Evolutionary conservation across 768 basidiomycete genomes (phyloP), one percentile per base, ranked within the genome.

Genomic region (Neoboletus subvelutipes): DNA sequence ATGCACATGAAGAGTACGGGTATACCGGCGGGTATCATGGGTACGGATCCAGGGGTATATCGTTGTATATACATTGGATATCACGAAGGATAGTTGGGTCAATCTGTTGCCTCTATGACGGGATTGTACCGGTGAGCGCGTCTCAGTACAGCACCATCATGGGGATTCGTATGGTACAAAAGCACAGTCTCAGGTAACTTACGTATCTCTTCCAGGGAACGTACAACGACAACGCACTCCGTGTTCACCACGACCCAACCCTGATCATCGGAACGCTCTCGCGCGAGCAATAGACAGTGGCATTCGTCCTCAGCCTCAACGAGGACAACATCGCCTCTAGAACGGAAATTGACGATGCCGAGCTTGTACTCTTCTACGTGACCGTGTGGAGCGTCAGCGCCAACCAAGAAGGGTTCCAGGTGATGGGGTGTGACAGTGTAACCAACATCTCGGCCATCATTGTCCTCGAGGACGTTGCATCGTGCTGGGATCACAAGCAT

Each of bases 161-260:
- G n/a, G n/a, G 46, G 33, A 28, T 33, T 57, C 36, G 47, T 33
- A 39, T 59, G 52, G 28, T 45, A 54, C 37, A 60, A 40, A 26
- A 49, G 46, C 24, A 60, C 58, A 9, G n/a, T 54, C 50, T 60
- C 51, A 1, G 46, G 42, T 5, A 20, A 11, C 47, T 43, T 17
- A 24, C n/a, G 28, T 43, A 60, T 45, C 29, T 45, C 51, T 28
- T 49, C 58, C 29, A 60, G 5, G 12, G 60, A 62, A 26, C 52
- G 56, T 12, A 54, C 56, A 10, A 58, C 61, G 20, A 62, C 11
- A 3, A 63, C 56, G 13, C 55, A 62, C n/a, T 62, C 61, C 2
- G 61, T 58, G 45, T 63, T 62, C 51, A 62, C 47, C 54, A 57
- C 33, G 24, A 39, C n/a, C 60, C 60, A 62, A 24, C 60, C 60